Conservation (phyloP, 2,329 filamentous ascomycete genomes). For the Fusarium secorum region DNA sequence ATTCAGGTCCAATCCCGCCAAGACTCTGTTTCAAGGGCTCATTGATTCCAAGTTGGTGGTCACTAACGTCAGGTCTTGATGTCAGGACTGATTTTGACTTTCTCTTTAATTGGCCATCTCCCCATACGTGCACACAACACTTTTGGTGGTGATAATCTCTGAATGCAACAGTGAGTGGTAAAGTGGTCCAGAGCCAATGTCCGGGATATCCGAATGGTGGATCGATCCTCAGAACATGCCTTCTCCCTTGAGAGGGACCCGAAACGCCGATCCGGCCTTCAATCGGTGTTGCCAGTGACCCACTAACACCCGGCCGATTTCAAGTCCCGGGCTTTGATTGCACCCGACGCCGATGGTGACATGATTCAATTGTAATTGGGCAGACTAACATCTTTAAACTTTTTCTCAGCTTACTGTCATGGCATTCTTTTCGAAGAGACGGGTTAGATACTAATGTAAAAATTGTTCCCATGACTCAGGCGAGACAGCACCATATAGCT, state of each 20-base stretch:
- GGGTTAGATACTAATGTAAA: neutral
- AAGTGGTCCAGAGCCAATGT: slow-evolving; percentile 1
- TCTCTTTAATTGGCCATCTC: slow-evolving; percentile 6
- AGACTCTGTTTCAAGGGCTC: slow-evolving; percentile 15
- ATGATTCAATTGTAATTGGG: slow-evolving; percentile 7
- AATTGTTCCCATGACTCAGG: slow-evolving; percentile 5
- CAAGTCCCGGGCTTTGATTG: slow-evolving; percentile 3
- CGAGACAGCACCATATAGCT: neutral
- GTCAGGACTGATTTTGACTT: slow-evolving; percentile 8
- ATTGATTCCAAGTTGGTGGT: slow-evolving; percentile 15
- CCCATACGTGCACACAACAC: neutral
- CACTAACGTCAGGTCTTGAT: slow-evolving; percentile 16
- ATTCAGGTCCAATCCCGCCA: slow-evolving; percentile 16
- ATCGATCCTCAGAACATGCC: slow-evolving; percentile 19
- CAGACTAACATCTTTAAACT: neutral
- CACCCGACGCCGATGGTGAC: slow-evolving; percentile 13
- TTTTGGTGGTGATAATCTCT: neutral
- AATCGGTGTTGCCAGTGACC: slow-evolving; percentile 14
- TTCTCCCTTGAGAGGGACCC: slow-evolving; percentile 10
- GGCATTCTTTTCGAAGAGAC: neutral
- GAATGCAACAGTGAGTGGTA: neutral
- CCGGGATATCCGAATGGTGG: slow-evolving; percentile 32
- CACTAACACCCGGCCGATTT: slow-evolving; percentile 20
- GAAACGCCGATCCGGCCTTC: slow-evolving; percentile 30
- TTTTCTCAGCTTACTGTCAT: neutral